These are phyloP conservation scores for Beauveria pseudobassiana DNA, from an alignment of 2,329 filamentous ascomycete species.

Conservation along the genomic window DNA sequence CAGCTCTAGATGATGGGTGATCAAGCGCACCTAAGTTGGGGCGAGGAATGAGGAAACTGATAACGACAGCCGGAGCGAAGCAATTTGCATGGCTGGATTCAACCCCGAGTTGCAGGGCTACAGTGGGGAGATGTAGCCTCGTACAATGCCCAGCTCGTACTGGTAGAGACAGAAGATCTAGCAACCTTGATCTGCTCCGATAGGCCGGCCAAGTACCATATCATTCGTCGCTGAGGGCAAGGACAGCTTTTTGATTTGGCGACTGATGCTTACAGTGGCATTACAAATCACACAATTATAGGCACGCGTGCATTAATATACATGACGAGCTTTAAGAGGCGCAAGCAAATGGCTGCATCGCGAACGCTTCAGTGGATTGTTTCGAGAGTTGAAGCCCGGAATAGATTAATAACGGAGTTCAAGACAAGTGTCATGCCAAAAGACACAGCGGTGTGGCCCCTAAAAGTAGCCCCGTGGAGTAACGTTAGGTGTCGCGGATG, in stretches of 20 bases:
- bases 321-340: background rate
- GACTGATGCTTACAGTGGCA: background rate
- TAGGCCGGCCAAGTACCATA: too few species aligned
- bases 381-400: background rate
- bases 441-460: background rate
- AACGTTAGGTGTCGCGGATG: background rate
- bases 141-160: too few species aligned
- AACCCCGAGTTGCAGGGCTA: too few species aligned
- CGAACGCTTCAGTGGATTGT: background rate
- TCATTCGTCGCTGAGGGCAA: too few species aligned
- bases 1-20: too few species aligned
- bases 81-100: too few species aligned
- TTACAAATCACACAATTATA: background rate
- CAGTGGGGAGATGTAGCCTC: too few species aligned
- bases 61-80: too few species aligned
- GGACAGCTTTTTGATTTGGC: background rate
- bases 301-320: background rate
- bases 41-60: too few species aligned
- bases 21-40: too few species aligned
- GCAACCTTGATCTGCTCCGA: too few species aligned
- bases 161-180: too few species aligned
- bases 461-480: slow-evolving; percentile 1
- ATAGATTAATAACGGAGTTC: background rate
- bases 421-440: background rate
- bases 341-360: background rate